These are phyloP conservation scores for Nematocida parisii DNA, from an alignment of 371 early-diverging fungal genomes.

Conservation along the genomic window DNA sequence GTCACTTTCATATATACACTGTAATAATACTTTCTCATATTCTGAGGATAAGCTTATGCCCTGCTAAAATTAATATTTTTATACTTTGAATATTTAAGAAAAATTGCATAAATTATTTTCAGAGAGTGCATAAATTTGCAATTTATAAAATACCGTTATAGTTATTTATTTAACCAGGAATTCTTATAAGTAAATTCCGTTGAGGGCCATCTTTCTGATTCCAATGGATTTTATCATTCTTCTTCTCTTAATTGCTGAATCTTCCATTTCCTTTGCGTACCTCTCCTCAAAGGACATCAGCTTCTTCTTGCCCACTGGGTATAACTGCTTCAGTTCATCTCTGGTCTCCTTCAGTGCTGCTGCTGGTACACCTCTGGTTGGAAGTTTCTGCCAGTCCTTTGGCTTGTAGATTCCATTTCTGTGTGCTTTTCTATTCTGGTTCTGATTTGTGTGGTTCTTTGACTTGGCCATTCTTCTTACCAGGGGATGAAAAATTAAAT, in stretches of 20 bases:
- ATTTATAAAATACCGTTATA: background rate
- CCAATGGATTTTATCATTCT: constrained; percentile 40
- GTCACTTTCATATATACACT: too few species aligned
- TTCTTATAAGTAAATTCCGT: constrained; percentile 44
- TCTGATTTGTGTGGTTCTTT: constrained; percentile 99
- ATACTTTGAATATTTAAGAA: too few species aligned
- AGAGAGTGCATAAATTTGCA: too few species aligned
- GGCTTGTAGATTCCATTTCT: constrained; percentile 70
- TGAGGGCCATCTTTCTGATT: constrained; percentile 51
- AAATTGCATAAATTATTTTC: too few species aligned
- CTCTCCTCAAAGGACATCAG: constrained; percentile 49
- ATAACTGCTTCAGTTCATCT: background rate
- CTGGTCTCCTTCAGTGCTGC: background rate
- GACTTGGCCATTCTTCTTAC: constrained; percentile 78
- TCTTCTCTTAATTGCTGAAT: constrained; percentile 36
- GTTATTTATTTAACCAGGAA: constrained; percentile 26
- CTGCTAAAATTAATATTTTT: too few species aligned
- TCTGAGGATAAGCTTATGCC: too few species aligned
- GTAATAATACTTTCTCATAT: too few species aligned
- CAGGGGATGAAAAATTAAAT: constrained; percentile 62
- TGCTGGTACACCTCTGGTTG: constrained; percentile 42
- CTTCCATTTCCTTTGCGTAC: constrained; percentile 2
- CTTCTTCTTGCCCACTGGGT: constrained; percentile 17
- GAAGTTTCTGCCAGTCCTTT: constrained; percentile 36
- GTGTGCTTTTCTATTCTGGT: constrained; percentile 76